A percentile compares a stretch with the other conserved stretches of the same genome.
These are phyloP conservation scores for Panicum miliaceum DNA, from an alignment of 176 grass and related monocot species.

Conservation along the genomic window DNA sequence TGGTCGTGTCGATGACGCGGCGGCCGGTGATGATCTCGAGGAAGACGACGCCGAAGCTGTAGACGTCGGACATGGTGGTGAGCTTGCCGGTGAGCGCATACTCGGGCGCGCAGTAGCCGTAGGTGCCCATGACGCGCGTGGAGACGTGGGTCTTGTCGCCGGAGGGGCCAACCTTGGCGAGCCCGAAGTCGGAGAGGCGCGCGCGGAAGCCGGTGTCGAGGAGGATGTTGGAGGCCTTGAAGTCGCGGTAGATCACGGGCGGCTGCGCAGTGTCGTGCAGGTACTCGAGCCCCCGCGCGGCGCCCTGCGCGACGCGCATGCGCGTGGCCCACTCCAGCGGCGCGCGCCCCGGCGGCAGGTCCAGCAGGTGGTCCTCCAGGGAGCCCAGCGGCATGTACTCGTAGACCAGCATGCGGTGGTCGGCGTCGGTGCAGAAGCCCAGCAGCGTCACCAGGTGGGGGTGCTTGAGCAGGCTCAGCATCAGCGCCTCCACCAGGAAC, in stretches of 20 bases:
- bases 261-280: slow-evolving; percentile 40
- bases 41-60: slow-evolving; percentile 65
- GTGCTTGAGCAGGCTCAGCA: slow-evolving; percentile 57
- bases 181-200: slow-evolving; percentile 55
- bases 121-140: slow-evolving; percentile 70
- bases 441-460: slow-evolving; percentile 51
- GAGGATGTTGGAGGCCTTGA: slow-evolving; percentile 97
- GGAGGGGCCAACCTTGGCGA: slow-evolving; percentile 52
- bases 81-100: slow-evolving; percentile 62
- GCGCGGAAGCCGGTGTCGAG: slow-evolving; percentile 50
- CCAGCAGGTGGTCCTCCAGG: slow-evolving; percentile 59
- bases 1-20: slow-evolving; percentile 35
- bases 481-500: slow-evolving; percentile 54
- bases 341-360: background rate
- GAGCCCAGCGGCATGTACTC: slow-evolving; percentile 53
- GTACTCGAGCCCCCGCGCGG: slow-evolving; percentile 48
- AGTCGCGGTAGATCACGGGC: slow-evolving; percentile 67
- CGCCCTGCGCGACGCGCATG: slow-evolving; percentile 55
- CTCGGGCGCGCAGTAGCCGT: slow-evolving; percentile 64
- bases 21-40: slow-evolving; percentile 56
- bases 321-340: slow-evolving; percentile 44
- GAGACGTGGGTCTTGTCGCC: slow-evolving; percentile 59
- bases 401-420: slow-evolving; percentile 58
- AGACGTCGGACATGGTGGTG: slow-evolving; percentile 61
- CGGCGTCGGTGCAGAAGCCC: slow-evolving; percentile 53